These are phyloP conservation scores for Rickenella mellea DNA, from an alignment of 768 basidiomycete species.

Conservation along the genomic window DNA sequence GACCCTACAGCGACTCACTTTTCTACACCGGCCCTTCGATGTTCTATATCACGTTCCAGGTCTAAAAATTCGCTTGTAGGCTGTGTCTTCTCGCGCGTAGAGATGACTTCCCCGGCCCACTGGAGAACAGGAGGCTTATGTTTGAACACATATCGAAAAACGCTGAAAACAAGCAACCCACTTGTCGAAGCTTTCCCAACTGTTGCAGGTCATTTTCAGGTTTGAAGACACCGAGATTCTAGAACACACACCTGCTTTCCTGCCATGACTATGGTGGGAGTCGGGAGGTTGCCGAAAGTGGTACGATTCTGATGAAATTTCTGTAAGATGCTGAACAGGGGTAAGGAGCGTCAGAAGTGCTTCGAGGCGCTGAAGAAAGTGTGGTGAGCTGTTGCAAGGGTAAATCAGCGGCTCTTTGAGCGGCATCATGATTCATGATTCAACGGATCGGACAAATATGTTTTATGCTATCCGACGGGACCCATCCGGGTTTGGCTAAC, in stretches of 20 bases:
- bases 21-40: constrained; percentile 62
- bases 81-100: constrained; percentile 70
- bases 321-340: too few relatives aligned
- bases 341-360: too few relatives aligned
- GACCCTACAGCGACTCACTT: constrained; percentile 43
- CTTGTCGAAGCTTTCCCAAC: constrained; percentile 77
- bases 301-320: too few relatives aligned
- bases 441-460: too few relatives aligned
- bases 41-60: constrained; percentile 77
- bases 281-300: too few relatives aligned
- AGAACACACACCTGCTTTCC: constrained; percentile 48
- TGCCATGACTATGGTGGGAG: constrained; percentile 50
- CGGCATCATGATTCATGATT: too few relatives aligned
- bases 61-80: constrained; percentile 73
- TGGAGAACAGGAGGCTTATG: constrained; percentile 27
- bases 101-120: constrained; percentile 89
- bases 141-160: constrained; percentile 9
- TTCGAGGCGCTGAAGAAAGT: too few relatives aligned
- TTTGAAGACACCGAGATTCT: not conserved
- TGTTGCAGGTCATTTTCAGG: constrained; percentile 16
- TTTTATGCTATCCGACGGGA: too few relatives aligned
- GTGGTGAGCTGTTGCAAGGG: too few relatives aligned
- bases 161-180: constrained; percentile 21
- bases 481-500: too few relatives aligned
- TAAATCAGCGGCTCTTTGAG: too few relatives aligned